Evolutionary conservation across 2,329 filamentous ascomycete species (phyloP).

Genomic region (Xylariaceae sp.): DNA sequence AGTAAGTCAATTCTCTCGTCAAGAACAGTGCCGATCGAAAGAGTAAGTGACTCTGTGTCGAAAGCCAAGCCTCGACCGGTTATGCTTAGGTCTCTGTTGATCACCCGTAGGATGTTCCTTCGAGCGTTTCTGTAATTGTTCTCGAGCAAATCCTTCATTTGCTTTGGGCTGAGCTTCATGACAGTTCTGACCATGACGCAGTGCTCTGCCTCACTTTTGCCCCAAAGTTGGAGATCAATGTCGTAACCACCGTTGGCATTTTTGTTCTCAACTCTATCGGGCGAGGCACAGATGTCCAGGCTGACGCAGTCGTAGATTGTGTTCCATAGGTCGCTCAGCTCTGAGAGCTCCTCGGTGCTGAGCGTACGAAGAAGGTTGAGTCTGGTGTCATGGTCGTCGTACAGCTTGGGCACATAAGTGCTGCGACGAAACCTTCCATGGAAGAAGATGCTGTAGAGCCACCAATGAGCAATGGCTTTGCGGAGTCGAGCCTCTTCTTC

Average conservation of each 20-base stretch:
- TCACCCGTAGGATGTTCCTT: conserved; percentile 41
- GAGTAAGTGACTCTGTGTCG: conserved; percentile 30
- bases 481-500: conserved; percentile 46
- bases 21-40: conserved; percentile 26
- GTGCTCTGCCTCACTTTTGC: conserved; percentile 26
- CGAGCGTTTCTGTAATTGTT: conserved; percentile 42
- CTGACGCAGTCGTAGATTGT: conserved; percentile 23
- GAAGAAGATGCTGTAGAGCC: conserved; percentile 51
- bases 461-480: conserved; percentile 50
- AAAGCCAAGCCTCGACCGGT: conserved; percentile 32
- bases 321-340: conserved; percentile 25
- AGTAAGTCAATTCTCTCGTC: conserved; percentile 21
- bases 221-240: conserved; percentile 27
- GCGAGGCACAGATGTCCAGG: conserved; percentile 29
- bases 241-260: conserved; percentile 12
- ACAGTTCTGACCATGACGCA: conserved; percentile 34
- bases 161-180: conserved; percentile 44
- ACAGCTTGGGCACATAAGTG: conserved; percentile 16
- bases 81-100: conserved; percentile 33
- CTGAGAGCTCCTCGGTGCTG: conserved; percentile 26
- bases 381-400: conserved; percentile 20
- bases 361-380: conserved; percentile 27
- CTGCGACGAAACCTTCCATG: conserved; percentile 40
- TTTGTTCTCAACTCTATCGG: conserved; percentile 16
- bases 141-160: conserved; percentile 41